Conservation (phyloP, 306 rosid species). For the Ormosia emarginata region DNA sequence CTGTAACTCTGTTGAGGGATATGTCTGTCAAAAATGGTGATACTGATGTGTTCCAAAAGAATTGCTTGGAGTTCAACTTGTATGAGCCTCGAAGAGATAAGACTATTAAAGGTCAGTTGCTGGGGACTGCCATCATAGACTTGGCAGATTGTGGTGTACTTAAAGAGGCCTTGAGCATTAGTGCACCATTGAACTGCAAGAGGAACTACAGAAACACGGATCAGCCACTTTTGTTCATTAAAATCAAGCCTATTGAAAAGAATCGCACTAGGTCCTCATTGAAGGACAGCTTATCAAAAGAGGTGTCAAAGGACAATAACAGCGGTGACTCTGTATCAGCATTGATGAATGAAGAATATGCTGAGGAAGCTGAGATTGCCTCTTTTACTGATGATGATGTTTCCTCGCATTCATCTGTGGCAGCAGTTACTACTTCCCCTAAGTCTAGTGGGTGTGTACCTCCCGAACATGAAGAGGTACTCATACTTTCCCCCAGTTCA, state of each 20-base stretch:
- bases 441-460: slow-evolving; percentile 39
- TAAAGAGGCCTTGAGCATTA: slow-evolving; percentile 53
- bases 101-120: slow-evolving; percentile 73
- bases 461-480: slow-evolving; percentile 61
- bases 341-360: slow-evolving; percentile 65
- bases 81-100: slow-evolving; percentile 86
- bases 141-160: slow-evolving; percentile 82
- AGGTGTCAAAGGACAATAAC: slow-evolving; percentile 38
- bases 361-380: slow-evolving; percentile 73
- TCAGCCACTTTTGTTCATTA: slow-evolving; percentile 64
- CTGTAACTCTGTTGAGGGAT: slow-evolving; percentile 67
- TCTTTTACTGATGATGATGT: slow-evolving; percentile 87
- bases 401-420: slow-evolving; percentile 78
- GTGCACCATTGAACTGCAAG: slow-evolving; percentile 65
- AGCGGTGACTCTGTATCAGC: slow-evolving; percentile 65
- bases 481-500: not conserved
- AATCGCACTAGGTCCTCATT: slow-evolving; percentile 38
- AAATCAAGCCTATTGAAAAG: slow-evolving; percentile 67
- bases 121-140: slow-evolving; percentile 77
- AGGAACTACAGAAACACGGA: slow-evolving; percentile 78
- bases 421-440: slow-evolving; percentile 36
- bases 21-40: slow-evolving; percentile 64
- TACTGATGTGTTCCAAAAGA: slow-evolving; percentile 66
- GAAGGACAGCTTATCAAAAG: slow-evolving; percentile 51
- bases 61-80: slow-evolving; percentile 74